phyloP scores from a whole-genome alignment of 2,329 filamentous ascomycete species.

The Aspergillus brasiliensis region DNA sequence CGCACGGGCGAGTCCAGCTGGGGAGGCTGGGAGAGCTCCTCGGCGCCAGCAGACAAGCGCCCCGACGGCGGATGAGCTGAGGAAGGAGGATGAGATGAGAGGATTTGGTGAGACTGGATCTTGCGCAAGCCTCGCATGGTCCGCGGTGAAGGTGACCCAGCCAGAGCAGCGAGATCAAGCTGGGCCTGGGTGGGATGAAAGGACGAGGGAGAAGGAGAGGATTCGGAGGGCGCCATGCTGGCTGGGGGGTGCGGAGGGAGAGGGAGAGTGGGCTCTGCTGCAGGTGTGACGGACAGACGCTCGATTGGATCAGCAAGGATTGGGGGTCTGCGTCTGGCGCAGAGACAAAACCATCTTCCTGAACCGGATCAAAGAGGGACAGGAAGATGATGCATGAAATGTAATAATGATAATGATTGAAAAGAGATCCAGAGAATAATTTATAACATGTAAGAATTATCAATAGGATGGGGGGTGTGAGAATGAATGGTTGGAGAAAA shows the following conservation, averaged over 20 bases:
- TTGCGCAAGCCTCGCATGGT: constrained; percentile 70
- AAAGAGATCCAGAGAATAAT: not conserved
- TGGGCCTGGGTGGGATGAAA: constrained; percentile 28
- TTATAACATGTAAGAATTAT: no score
- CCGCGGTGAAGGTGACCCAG: constrained; percentile 44
- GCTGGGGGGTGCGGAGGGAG: not conserved
- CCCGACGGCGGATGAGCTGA: constrained; percentile 46
- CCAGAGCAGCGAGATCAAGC: constrained; percentile 28
- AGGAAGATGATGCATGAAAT: constrained; percentile 13
- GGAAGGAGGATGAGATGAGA: constrained; percentile 57
- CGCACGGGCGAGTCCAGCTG: constrained; percentile 32
- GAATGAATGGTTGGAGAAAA: not conserved
- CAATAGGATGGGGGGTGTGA: not conserved
- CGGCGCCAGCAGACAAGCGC: constrained; percentile 22
- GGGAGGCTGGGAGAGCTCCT: constrained; percentile 29
- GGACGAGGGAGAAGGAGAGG: constrained; percentile 10
- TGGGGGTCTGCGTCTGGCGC: constrained; percentile 6
- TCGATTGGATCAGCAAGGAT: constrained; percentile 9
- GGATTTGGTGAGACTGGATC: constrained; percentile 72
- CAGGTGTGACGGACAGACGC: not conserved
- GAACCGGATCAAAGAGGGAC: constrained; percentile 13
- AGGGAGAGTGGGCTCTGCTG: not conserved
- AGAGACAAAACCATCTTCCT: constrained; percentile 27
- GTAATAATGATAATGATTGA: not conserved
- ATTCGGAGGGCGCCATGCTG: constrained; percentile 14